Evolutionary conservation across 1,284 basidiomycete species (phyloP).

Genomic region (Malassezia obtusa): DNA sequence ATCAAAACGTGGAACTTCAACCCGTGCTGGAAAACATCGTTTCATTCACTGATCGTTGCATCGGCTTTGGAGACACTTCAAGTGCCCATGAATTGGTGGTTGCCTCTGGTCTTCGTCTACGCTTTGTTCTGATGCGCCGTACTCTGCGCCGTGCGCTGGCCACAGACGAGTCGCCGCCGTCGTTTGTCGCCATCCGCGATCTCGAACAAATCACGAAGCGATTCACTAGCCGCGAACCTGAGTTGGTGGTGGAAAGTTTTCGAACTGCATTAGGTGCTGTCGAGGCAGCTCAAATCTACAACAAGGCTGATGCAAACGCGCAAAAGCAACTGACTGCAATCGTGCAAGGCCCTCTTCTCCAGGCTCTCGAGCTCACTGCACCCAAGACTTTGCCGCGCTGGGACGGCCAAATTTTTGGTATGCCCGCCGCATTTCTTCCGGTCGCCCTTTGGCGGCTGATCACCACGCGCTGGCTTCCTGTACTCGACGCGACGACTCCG

Average conservation of each 20-base stretch:
- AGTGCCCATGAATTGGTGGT: background rate
- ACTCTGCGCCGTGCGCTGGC: background rate
- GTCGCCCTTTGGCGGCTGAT: conserved; percentile 23
- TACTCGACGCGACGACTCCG: conserved; percentile 18
- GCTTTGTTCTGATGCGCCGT: background rate
- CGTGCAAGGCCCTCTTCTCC: background rate
- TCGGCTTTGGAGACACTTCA: background rate
- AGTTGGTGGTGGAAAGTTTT: background rate
- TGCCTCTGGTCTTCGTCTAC: background rate
- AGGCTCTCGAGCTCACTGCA: background rate
- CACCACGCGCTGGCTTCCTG: conserved; percentile 22
- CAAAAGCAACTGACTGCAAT: background rate
- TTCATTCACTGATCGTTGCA: background rate
- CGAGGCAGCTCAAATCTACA: background rate
- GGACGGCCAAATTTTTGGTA: conserved; percentile 13
- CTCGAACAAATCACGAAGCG: background rate
- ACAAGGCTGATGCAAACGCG: background rate
- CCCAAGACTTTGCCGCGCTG: background rate
- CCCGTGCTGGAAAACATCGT: background rate
- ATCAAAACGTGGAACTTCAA: background rate
- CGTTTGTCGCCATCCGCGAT: background rate
- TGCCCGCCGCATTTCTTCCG: background rate
- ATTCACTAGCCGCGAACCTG: background rate
- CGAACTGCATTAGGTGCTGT: background rate
- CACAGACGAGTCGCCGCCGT: background rate